These are phyloP conservation scores for Phaffia rhodozyma DNA, from an alignment of 1,284 basidiomycete species.

Conservation along the genomic window DNA sequence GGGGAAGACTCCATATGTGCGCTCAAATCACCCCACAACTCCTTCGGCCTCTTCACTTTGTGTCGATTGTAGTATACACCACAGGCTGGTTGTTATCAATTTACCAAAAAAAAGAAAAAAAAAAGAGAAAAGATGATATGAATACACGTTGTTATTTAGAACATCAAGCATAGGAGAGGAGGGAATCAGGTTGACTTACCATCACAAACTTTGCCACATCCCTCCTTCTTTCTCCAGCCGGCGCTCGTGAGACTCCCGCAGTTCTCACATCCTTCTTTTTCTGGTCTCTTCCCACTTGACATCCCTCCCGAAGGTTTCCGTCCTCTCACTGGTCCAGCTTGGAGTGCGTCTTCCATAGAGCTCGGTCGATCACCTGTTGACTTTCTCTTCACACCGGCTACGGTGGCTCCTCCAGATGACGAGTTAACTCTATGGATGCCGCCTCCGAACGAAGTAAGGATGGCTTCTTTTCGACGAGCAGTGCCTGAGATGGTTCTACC, in stretches of 20 bases:
- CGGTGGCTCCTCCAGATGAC: too few species aligned
- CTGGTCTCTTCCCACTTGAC: too few species aligned
- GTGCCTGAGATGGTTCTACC: too few species aligned
- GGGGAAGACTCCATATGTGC: not conserved
- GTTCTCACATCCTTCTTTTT: not conserved
- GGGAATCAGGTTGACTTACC: not conserved
- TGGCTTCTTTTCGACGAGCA: too few species aligned
- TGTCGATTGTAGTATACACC: slow-evolving; percentile 10
- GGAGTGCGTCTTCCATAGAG: not conserved
- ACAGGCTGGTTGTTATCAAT: not conserved
- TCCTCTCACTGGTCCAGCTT: not conserved
- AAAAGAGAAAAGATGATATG: not conserved
- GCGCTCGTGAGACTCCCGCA: slow-evolving; percentile 1
- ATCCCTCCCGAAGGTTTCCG: not conserved
- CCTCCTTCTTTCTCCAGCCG: not conserved
- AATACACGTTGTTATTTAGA: not conserved
- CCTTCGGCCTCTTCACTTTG: slow-evolving; percentile 4
- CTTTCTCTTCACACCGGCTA: too few species aligned
- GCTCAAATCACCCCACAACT: slow-evolving; percentile 7
- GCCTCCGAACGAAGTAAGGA: too few species aligned
- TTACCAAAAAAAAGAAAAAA: too few species aligned
- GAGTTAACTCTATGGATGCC: too few species aligned
- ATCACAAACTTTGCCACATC: slow-evolving; percentile 7
- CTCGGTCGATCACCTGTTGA: not conserved
- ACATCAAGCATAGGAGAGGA: not conserved